A percentile compares a stretch with the other conserved stretches of the same genome.
Evolutionary conservation across 495 filamentous ascomycete genomes (phyloP).

Genomic region (Aspergillus incahuasiensis): DNA sequence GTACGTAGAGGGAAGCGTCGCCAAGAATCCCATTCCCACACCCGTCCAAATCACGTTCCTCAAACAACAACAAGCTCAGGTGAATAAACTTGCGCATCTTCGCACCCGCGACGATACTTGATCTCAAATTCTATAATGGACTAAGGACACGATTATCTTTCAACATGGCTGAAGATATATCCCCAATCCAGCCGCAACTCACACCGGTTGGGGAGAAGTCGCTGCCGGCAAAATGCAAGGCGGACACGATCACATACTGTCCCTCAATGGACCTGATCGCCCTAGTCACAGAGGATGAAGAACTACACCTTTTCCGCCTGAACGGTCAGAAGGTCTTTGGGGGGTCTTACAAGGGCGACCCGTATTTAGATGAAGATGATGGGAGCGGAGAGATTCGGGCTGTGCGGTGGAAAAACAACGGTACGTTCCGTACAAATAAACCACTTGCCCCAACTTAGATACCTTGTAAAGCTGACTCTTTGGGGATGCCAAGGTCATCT

Average conservation of each 20-base stretch:
- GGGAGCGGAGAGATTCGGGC: conserved; percentile 48
- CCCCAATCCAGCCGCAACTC: conserved; percentile 29
- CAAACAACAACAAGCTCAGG: conserved; percentile 11
- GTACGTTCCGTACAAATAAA: too few relatives aligned
- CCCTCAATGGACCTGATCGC: conserved; percentile 78
- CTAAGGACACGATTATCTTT: neutral
- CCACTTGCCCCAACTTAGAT: neutral
- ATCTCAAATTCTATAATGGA: conserved; percentile 10
- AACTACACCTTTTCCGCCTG: conserved; percentile 59
- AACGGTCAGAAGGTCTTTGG: conserved; percentile 69
- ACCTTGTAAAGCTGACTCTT: neutral
- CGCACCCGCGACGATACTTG: neutral
- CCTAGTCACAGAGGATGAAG: conserved; percentile 60
- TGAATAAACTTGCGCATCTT: neutral
- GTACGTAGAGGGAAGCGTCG: conserved; percentile 16
- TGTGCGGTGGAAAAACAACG: conserved; percentile 76
- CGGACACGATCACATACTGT: conserved; percentile 63
- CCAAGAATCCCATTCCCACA: conserved; percentile 31
- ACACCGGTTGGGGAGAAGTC: conserved; percentile 52
- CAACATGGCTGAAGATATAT: conserved; percentile 27
- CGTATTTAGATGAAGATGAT: conserved; percentile 47
- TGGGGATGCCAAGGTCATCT: conserved; percentile 50
- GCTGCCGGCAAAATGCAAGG: conserved; percentile 50
- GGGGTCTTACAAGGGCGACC: conserved; percentile 42
- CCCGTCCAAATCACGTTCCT: conserved; percentile 2